Percentiles rank a stretch among this genome's conserved stretches.
Conservation (phyloP, 495 filamentous ascomycete species). For the Pyrenopolyporus hunteri region DNA sequence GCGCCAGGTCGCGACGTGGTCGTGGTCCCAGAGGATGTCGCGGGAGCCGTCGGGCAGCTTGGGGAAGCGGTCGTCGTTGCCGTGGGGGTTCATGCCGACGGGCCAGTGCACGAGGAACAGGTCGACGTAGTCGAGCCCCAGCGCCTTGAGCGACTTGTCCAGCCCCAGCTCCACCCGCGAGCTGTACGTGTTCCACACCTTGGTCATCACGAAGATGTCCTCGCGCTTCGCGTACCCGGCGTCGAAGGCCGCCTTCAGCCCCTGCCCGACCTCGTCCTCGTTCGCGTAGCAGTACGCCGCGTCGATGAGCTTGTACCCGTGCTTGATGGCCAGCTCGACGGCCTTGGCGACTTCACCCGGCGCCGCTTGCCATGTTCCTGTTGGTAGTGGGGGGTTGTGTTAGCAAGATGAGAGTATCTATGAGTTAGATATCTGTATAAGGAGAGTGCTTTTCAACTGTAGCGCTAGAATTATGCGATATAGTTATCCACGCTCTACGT, state of each 20-base stretch:
- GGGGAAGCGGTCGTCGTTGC: slow-evolving; percentile 78
- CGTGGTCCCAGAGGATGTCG: slow-evolving; percentile 68
- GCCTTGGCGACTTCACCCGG: slow-evolving; percentile 65
- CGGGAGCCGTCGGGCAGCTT: slow-evolving; percentile 72
- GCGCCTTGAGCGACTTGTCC: slow-evolving; percentile 70
- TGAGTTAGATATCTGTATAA: too few relatives aligned
- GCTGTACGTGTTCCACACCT: slow-evolving; percentile 83
- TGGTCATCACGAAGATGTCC: slow-evolving; percentile 82
- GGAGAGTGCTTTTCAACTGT: not conserved
- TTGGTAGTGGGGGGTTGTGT: not conserved
- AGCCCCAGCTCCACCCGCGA: slow-evolving; percentile 68
- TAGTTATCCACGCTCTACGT: too few relatives aligned
- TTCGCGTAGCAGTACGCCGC: slow-evolving; percentile 65
- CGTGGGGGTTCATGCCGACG: slow-evolving; percentile 77
- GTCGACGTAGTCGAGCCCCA: slow-evolving; percentile 83
- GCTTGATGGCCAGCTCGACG: slow-evolving; percentile 60
- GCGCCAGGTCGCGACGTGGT: slow-evolving; percentile 78
- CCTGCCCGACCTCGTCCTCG: slow-evolving; percentile 63
- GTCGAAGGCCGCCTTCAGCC: slow-evolving; percentile 67
- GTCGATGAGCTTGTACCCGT: slow-evolving; percentile 71
- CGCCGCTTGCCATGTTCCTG: slow-evolving; percentile 76
- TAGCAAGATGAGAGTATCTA: slow-evolving; percentile 3
- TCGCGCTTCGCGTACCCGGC: slow-evolving; percentile 71
- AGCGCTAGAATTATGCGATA: not conserved
- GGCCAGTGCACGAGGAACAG: slow-evolving; percentile 85